A percentile compares a stretch with the other conserved stretches of the same genome.
Evolutionary conservation across 1,284 basidiomycete genomes (phyloP).

Genomic region (Malassezia furfur): DNA sequence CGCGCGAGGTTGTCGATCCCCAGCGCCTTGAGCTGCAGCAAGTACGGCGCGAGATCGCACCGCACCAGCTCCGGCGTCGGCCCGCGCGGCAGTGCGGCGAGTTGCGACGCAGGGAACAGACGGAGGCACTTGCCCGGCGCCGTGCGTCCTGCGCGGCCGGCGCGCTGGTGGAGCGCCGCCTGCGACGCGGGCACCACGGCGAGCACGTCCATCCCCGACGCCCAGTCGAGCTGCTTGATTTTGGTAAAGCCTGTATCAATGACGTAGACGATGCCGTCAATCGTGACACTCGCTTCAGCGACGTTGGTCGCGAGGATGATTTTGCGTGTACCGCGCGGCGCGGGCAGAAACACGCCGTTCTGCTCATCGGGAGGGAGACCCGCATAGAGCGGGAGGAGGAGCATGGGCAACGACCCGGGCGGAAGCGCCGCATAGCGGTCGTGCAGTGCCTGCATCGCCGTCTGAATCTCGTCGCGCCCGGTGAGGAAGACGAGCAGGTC

Average conservation of each 20-base stretch:
- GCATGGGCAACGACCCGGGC: slow-evolving; percentile 21
- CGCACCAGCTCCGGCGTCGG: slow-evolving; percentile 82
- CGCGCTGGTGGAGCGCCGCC: slow-evolving; percentile 48
- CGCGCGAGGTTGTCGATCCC: slow-evolving; percentile 70
- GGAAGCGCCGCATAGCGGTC: slow-evolving; percentile 52
- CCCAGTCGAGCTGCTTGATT: slow-evolving; percentile 52
- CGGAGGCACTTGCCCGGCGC: slow-evolving; percentile 82
- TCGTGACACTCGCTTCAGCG: slow-evolving; percentile 92
- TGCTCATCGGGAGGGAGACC: slow-evolving; percentile 79
- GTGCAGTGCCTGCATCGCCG: slow-evolving; percentile 67
- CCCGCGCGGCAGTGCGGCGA: slow-evolving; percentile 57
- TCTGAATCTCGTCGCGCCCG: slow-evolving; percentile 55
- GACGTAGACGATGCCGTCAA: slow-evolving; percentile 90
- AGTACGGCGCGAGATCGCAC: slow-evolving; percentile 73
- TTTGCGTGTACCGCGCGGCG: slow-evolving; percentile 68
- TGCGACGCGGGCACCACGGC: slow-evolving; percentile 44
- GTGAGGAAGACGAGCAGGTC: slow-evolving; percentile 53
- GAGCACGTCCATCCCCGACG: slow-evolving; percentile 47
- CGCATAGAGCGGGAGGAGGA: slow-evolving; percentile 73
- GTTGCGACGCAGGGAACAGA: slow-evolving; percentile 65
- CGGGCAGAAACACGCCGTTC: slow-evolving; percentile 67
- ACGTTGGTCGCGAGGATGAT: slow-evolving; percentile 90
- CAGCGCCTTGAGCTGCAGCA: slow-evolving; percentile 83
- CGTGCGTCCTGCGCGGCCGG: slow-evolving; percentile 50
- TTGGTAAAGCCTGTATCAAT: slow-evolving; percentile 92